Conservation (phyloP, 2,329 filamentous ascomycete genomes). For the Fusarium sp. region DNA sequence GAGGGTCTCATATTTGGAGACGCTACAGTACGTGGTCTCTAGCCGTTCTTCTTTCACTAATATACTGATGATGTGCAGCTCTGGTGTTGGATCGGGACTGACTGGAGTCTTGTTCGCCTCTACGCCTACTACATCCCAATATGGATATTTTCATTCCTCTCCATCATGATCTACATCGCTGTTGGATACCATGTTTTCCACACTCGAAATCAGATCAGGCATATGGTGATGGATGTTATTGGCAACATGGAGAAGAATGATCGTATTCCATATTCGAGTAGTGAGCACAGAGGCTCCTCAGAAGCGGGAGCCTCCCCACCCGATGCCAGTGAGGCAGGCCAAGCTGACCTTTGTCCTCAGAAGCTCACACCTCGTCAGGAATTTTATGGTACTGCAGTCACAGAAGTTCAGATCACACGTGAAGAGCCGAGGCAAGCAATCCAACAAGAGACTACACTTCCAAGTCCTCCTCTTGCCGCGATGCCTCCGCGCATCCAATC, state of each 20-base stretch:
- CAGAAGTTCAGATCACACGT: constrained; percentile 59
- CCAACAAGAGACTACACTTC: constrained; percentile 8
- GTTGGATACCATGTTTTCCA: constrained; percentile 70
- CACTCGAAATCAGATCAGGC: constrained; percentile 64
- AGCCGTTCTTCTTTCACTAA: accelerated
- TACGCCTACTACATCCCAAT: constrained; percentile 71
- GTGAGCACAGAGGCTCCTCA: constrained; percentile 46
- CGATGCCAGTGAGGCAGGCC: background rate
- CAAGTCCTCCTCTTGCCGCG: constrained; percentile 25
- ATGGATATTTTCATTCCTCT: constrained; percentile 67
- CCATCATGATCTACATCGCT: constrained; percentile 64
- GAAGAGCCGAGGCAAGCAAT: constrained; percentile 33
- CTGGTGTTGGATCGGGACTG: constrained; percentile 69
- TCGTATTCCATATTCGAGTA: constrained; percentile 38
- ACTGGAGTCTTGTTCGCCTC: constrained; percentile 65
- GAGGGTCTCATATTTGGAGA: constrained; percentile 62
- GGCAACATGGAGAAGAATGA: constrained; percentile 34
- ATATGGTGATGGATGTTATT: constrained; percentile 50
- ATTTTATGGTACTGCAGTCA: constrained; percentile 60
- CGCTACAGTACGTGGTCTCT: constrained; percentile 58
- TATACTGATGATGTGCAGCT: constrained; percentile 53
- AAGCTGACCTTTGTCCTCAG: constrained; percentile 39
- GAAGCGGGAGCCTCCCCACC: constrained; percentile 47
- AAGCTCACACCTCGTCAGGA: constrained; percentile 43
- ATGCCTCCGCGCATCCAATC: constrained; percentile 35